phyloP scores from a whole-genome alignment of 805 yeast species.

The Spathaspora boniae region DNA sequence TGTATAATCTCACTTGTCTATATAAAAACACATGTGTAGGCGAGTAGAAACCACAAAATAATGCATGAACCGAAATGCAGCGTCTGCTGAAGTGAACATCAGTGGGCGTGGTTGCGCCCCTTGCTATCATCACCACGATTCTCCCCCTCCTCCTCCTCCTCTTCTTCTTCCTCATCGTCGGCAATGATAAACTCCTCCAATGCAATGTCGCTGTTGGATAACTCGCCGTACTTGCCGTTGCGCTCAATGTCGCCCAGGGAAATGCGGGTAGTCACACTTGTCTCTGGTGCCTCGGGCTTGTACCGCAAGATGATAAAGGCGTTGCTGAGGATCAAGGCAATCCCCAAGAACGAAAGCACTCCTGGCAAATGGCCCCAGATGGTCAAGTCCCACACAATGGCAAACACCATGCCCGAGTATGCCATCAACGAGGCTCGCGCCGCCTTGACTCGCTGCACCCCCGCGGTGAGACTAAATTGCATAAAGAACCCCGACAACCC shows the following conservation, averaged over 20 bases:
- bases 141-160: background rate
- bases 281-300: slow-evolving; percentile 12
- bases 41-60: background rate
- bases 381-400: slow-evolving; percentile 68
- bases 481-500: slow-evolving; percentile 80
- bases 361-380: slow-evolving; percentile 76
- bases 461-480: slow-evolving; percentile 78
- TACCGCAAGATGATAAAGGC: slow-evolving; percentile 50
- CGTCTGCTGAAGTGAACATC: background rate
- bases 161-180: slow-evolving; percentile 21
- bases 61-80: too few species aligned
- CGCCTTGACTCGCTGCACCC: slow-evolving; percentile 77
- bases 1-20: too few species aligned
- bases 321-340: slow-evolving; percentile 59
- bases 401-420: slow-evolving; percentile 76
- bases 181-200: slow-evolving; percentile 27
- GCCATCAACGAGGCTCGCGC: slow-evolving; percentile 71
- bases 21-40: too few species aligned
- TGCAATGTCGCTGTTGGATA: slow-evolving; percentile 18
- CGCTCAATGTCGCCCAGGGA: slow-evolving; percentile 9
- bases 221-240: slow-evolving; percentile 10
- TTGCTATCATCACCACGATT: background rate
- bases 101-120: background rate
- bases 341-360: slow-evolving; percentile 65
- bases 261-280: too few species aligned